These are phyloP conservation scores for Fusarium sp. DNA, from an alignment of 2,329 filamentous ascomycete species.

Conservation along the genomic window DNA sequence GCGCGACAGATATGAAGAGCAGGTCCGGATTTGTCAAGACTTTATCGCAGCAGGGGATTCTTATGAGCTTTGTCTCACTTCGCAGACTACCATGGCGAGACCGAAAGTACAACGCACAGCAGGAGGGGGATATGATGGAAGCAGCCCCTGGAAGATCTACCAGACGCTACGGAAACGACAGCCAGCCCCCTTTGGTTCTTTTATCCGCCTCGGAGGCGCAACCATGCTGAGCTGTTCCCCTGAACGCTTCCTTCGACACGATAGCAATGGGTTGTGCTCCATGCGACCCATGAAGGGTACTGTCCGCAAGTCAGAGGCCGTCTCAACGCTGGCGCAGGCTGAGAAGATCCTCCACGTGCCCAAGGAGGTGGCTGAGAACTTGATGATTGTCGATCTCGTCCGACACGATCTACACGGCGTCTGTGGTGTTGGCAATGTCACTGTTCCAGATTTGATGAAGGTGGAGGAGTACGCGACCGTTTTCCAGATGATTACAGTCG, in stretches of 20 bases:
- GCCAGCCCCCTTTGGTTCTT: slow-evolving; percentile 87
- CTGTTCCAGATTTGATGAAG: slow-evolving; percentile 81
- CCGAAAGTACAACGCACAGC: slow-evolving; percentile 33
- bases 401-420: slow-evolving; percentile 92
- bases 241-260: slow-evolving; percentile 82
- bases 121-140: slow-evolving; percentile 6
- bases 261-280: slow-evolving; percentile 68
- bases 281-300: slow-evolving; percentile 98
- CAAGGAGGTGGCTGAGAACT: slow-evolving; percentile 94
- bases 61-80: slow-evolving; percentile 88
- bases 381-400: slow-evolving; percentile 99
- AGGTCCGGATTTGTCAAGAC: slow-evolving; percentile 77
- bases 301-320: slow-evolving; percentile 78
- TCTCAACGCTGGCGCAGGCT: slow-evolving; percentile 77
- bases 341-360: slow-evolving; percentile 78
- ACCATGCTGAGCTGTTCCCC: slow-evolving; percentile 87
- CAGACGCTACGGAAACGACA: slow-evolving; percentile 76
- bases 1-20: slow-evolving; percentile 68
- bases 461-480: slow-evolving; percentile 94
- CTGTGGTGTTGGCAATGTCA: slow-evolving; percentile 78
- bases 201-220: slow-evolving; percentile 74
- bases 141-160: slow-evolving; percentile 77
- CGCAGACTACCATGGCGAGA: slow-evolving; percentile 73
- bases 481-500: slow-evolving; percentile 90
- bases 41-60: slow-evolving; percentile 82